Evolutionary conservation across 2,329 filamentous ascomycete species (phyloP).

Genomic region (Onygenales sp.): DNA sequence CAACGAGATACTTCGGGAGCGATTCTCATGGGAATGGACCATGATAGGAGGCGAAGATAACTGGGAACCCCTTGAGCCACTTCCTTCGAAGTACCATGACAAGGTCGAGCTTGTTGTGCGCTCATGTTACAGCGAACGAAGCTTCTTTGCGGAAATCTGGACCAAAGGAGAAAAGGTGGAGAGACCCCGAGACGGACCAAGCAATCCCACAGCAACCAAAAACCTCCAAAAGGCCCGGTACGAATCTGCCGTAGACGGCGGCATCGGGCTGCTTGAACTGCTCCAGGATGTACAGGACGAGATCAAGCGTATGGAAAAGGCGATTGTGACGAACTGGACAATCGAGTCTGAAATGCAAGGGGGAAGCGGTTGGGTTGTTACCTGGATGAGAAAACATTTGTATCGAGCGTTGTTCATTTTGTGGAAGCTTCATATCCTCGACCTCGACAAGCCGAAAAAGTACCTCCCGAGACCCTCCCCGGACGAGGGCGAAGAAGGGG

Average conservation of each 20-base stretch:
- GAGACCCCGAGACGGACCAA: not conserved
- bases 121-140: not conserved
- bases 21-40: conserved; percentile 1
- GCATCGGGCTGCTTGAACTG: not conserved
- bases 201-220: not conserved
- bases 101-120: not conserved
- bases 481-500: not conserved
- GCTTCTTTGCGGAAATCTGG: not conserved
- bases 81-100: not conserved
- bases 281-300: conserved; percentile 1
- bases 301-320: not conserved
- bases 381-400: not conserved
- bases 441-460: not conserved
- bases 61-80: not conserved
- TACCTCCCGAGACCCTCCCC: not conserved
- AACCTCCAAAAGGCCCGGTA: not conserved
- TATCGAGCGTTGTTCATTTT: conserved; percentile 2
- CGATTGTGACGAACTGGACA: not conserved
- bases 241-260: not conserved
- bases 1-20: not conserved
- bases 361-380: not conserved
- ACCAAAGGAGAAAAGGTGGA: not conserved
- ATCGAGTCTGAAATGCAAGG: not conserved
- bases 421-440: not conserved
- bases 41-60: not conserved